These are phyloP conservation scores for Salix caprea DNA, from an alignment of 345 rosid genomes.

Conservation along the genomic window DNA sequence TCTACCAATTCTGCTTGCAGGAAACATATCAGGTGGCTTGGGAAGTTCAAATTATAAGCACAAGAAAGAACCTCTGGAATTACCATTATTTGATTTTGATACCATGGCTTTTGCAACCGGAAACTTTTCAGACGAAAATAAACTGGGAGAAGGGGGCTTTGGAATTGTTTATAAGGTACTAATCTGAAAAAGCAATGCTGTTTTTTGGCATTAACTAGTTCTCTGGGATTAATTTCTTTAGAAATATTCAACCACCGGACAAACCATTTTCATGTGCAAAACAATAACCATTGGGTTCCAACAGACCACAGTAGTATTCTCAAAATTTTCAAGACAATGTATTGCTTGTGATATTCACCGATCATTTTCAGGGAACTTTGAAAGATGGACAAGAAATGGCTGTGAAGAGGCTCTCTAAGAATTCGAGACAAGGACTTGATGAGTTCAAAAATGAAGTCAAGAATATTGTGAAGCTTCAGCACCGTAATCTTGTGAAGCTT, in stretches of 20 bases:
- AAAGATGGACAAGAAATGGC: background rate
- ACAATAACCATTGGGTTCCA: too few species aligned
- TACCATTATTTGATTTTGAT: background rate
- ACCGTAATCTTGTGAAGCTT: background rate
- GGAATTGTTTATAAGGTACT: too few species aligned
- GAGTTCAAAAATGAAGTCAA: background rate
- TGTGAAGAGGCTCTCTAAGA: background rate
- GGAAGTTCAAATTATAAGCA: background rate
- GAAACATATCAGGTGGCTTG: background rate
- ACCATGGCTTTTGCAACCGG: background rate
- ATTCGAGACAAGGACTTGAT: background rate
- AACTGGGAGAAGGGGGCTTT: constrained; percentile 7
- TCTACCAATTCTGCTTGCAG: background rate
- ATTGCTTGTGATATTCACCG: too few species aligned
- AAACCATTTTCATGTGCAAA: too few species aligned
- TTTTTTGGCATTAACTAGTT: too few species aligned
- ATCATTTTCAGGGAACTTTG: background rate
- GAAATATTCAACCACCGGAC: too few species aligned
- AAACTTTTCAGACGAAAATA: background rate
- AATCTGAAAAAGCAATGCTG: too few species aligned
- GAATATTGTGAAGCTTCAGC: background rate
- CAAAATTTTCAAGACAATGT: too few species aligned
- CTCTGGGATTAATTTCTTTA: too few species aligned
- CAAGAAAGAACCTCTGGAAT: background rate
- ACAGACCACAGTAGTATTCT: too few species aligned